Base-by-base conservation (phyloP, 805 yeast species). In the Pichia pseudocactophila region DNA sequence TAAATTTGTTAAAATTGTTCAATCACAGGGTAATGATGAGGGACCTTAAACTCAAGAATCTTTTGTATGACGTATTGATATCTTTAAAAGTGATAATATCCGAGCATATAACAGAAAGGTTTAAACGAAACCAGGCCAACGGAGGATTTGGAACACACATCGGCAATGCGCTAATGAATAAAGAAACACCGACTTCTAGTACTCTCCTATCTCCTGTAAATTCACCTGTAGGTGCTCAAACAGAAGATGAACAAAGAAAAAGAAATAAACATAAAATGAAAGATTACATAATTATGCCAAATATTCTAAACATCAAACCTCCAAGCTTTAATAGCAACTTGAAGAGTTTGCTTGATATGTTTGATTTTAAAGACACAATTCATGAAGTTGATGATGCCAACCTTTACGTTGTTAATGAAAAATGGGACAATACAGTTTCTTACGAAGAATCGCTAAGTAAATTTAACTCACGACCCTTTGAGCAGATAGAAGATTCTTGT, bases 11-110 rank as follows among this genome's bases (percentile, higher is more conserved):
- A 10, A 60, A 62, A 10, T 50, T 80, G 13, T 63, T 76, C 45
- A 65, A 69, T 36, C 65, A 74, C 10, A 54, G 62, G 4, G 62
- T 69, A 26, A 63, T 78, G 51, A 56, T 65, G 36, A 52, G 61
- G 30, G 64, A 73, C 48, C 71, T 70, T 20, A 77, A 73, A 47
- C 54, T 79, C 40, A 70, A 70, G 48, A 78, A 78, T 39, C 57
- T 79, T 47, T 59, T 79, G 1, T 77, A 78, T 54, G 86, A 80
- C 53, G 67, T 78, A 42, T 59, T 80, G 30, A 59, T 77, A 9
- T 69, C 82, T 1, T 61, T 78, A 52, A 78, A 77, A 53, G 46
- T 56, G 16, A 51, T 54, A 30, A 57, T 63, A 4, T 57, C 66
- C 1, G 68, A 63, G 42, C 36, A 48, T 1, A 37, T 52, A 6